Conservation (phyloP, 768 basidiomycete species). For the Ramaria rubella region DNA sequence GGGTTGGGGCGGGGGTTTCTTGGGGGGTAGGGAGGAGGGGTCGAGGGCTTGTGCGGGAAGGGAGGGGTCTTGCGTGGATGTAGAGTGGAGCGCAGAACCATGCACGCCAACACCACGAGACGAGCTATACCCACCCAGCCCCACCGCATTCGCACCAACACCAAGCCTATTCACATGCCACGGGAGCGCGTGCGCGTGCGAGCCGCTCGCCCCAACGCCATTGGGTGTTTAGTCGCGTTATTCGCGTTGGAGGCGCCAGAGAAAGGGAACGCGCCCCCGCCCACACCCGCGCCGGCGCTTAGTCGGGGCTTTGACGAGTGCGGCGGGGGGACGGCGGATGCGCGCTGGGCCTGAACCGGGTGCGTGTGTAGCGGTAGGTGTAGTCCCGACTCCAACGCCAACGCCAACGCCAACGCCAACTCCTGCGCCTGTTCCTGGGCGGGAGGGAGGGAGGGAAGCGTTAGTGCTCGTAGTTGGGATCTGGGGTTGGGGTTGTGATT, state of each 20-base stretch:
- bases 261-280: too few relatives aligned
- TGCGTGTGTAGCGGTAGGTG: not conserved
- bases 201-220: not conserved
- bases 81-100: too few relatives aligned
- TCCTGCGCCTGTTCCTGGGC: not conserved
- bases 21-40: not conserved
- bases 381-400: too few relatives aligned
- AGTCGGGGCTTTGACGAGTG: slow-evolving; percentile 6
- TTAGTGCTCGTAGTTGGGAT: not conserved
- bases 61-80: too few relatives aligned
- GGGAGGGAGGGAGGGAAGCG: not conserved
- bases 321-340: not conserved
- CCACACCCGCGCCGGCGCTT: too few relatives aligned
- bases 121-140: not conserved
- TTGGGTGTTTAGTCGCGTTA: not conserved
- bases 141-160: not conserved
- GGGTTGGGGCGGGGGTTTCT: not conserved
- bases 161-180: too few relatives aligned
- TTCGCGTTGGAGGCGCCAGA: too few relatives aligned
- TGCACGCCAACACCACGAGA: too few relatives aligned
- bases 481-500: too few relatives aligned
- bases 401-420: not conserved
- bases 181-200: not conserved
- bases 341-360: not conserved
- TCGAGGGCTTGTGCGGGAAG: too few relatives aligned